Evolutionary conservation across 352 stramenopile genomes (phyloP), one percentile per base, ranked within the genome.

Genomic region (Hyaloperonospora arabidopsidis): DNA sequence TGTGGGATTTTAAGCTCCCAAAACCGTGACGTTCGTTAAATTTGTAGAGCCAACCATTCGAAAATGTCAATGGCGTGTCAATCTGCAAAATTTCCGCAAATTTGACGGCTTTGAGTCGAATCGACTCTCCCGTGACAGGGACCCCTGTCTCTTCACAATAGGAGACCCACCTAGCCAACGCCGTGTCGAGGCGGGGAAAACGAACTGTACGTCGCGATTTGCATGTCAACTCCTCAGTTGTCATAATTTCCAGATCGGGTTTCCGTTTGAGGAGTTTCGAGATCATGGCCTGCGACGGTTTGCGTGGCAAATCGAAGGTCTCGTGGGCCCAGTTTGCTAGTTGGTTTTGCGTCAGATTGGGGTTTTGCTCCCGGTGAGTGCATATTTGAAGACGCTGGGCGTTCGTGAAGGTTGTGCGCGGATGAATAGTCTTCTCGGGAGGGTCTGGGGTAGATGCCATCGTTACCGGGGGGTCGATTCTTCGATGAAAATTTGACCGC

Each of bases 21-120:
- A 71, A 67, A 11, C 63, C 63, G 32, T 71, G 59, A 6, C 63
- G 59, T 52, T 61, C 55, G 41, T 67, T 68, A 44, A 71, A 71
- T 45, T 61, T 65, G 50, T 61, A 63, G 32, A 71, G 63, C 63
- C 63, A 71, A 2, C 63, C 63, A 35, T 71, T 71, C 3, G 63
- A 65, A 41, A 61, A 68, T 1, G 40, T 65, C 8, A 66, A 47
- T 0, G 58, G 59, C 2, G 40, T 22, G n/a, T 67, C 38, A 10
- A 71, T 64, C 15, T 56, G 13, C 1, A 71, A 46, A 28, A 71
- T 46, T 25, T 59, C 6, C 0, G 63, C 50, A 47, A 68, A 71
- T 17, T 11, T 43, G 23, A 43, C 50, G 4, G 59, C 63, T 52
- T 71, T 65, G 17, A 35, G 5, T 14, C 59, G 56, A 17, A 71